phyloP scores from a whole-genome alignment of 2,329 filamentous ascomycete genomes.

The Colletotrichum falcatum region DNA sequence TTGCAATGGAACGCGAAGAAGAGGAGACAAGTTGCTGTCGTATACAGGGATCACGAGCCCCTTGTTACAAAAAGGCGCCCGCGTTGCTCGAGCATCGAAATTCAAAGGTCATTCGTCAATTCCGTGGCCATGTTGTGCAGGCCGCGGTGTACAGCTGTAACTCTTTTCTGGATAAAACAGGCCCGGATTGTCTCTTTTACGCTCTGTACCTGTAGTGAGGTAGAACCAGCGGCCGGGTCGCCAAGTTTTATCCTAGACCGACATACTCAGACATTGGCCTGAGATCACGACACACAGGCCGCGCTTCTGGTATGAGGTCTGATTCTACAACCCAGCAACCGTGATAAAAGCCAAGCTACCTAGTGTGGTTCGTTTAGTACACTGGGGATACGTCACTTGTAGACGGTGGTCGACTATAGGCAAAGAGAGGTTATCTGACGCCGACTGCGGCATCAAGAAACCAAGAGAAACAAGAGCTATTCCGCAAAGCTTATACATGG shows the following conservation, averaged over 20 bases:
- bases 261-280: not conserved
- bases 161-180: not conserved
- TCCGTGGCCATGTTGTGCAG: not conserved
- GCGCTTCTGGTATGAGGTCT: not conserved
- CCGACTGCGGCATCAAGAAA: not conserved
- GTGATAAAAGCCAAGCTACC: not conserved
- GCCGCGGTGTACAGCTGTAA: not conserved
- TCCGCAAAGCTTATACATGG: no score
- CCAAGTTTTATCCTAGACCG: not conserved
- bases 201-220: not conserved
- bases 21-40: not conserved
- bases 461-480: not conserved
- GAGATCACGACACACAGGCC: not conserved
- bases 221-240: not conserved
- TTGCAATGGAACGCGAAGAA: no score
- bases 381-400: not conserved
- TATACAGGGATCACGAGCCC: accelerated
- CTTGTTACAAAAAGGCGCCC: not conserved
- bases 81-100: not conserved
- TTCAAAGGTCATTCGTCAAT: not conserved
- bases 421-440: no score
- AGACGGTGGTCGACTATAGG: not conserved
- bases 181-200: not conserved
- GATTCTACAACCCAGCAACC: not conserved
- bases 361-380: not conserved